These are phyloP conservation scores for Penicillium macrosclerotiorum DNA, from an alignment of 495 filamentous ascomycete species.

Conservation along the genomic window DNA sequence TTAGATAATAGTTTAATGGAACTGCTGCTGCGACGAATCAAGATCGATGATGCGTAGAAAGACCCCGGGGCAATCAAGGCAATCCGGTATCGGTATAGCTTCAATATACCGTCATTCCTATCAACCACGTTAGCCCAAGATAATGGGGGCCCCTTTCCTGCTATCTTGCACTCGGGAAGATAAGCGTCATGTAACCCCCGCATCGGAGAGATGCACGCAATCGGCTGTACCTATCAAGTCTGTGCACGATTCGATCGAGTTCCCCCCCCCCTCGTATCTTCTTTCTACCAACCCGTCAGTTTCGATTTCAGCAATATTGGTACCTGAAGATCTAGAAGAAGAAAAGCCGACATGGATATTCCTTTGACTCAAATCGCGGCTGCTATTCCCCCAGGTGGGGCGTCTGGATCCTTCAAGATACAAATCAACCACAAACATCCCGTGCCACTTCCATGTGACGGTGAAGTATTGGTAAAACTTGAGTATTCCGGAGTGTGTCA, in stretches of 20 bases:
- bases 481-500: constrained; percentile 45
- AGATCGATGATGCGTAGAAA: no score
- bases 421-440: constrained; percentile 29
- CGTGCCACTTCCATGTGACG: constrained; percentile 32
- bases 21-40: no score
- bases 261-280: not conserved
- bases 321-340: no score
- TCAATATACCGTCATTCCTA: no score
- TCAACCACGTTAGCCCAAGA: no score
- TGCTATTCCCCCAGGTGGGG: constrained; percentile 27
- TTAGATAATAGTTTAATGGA: constrained; percentile 43
- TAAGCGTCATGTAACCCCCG: constrained; percentile 10
- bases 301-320: no score
- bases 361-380: constrained; percentile 38
- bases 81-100: no score
- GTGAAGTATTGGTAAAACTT: constrained; percentile 41
- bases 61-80: no score
- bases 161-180: not conserved
- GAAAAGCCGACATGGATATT: constrained; percentile 27
- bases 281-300: not conserved
- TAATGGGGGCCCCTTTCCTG: no score
- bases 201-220: not conserved
- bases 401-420: constrained; percentile 22
- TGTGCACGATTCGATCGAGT: no score
- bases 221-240: not conserved